Evolutionary conservation across 2,329 filamentous ascomycete species (phyloP), one percentile per base, ranked within the genome.

Genomic region (Zymoseptoria tritici): DNA sequence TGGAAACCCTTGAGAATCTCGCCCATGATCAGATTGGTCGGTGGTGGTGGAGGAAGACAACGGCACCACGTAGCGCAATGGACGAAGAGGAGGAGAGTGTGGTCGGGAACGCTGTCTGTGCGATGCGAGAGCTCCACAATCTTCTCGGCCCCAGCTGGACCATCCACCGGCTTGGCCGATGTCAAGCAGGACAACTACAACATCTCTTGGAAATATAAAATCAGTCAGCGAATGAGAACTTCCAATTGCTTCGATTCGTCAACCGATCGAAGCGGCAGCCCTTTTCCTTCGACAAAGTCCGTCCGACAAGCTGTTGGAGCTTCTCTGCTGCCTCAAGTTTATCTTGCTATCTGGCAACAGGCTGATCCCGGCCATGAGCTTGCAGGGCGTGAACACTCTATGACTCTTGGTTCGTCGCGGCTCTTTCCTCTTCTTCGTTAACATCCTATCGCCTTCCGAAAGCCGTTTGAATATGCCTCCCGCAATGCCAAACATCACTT

Each of bases 1-100:
- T 88, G 84, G 69, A 90, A 76, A 72, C 84, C 85, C 76, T 88
- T 88, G 67, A 89, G 72, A 66, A 88, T 74, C 67, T 78, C 77
- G 60, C 77, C 78, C 78, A 80, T 80, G n/a, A 19, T 60, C 13
- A 11, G 6, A n/a, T 46, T n/a, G 13, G 5, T n/a, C 36, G 36
- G 5, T 46, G 36, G 11, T n/a, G 36, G 36, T n/a, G 36, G 36
- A 46, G 36, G 36, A 46, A 46, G 36, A 46, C 13, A 16, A 46
- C 4, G 13, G 36, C 13, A 46, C 36, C 16, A 46, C 36, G 36
- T 46, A 46, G 36, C 36, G 36, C 36, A 46, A 16, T 46, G 4
- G 36, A 16, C 13, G 36, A 46, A n/a, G 36, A 16, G 36, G 36
- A 46, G 36, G 36, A 46, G 16, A n/a, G n/a, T n/a, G 21, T n/a